Evolutionary conservation across 768 basidiomycete species (phyloP).

Genomic region (Dictyophora rubrovolvata): DNA sequence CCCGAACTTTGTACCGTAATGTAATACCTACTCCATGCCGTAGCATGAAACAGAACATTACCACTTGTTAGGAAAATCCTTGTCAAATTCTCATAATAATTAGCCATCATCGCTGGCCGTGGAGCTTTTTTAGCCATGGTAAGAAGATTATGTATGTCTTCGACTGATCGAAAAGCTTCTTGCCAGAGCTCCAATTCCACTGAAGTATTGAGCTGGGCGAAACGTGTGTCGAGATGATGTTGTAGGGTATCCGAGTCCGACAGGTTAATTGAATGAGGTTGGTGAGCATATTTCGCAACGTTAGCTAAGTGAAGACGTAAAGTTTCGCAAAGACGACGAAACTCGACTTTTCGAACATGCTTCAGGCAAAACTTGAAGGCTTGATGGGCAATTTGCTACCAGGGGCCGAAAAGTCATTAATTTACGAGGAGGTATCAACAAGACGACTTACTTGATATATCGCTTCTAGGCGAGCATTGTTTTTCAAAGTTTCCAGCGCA

Average conservation of each 20-base stretch:
- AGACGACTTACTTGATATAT: slow-evolving; percentile 76
- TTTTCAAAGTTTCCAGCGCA: slow-evolving; percentile 89
- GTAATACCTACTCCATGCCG: slow-evolving; percentile 87
- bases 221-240: slow-evolving; percentile 93
- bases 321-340: slow-evolving; percentile 92
- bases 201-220: slow-evolving; percentile 91
- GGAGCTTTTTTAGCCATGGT: slow-evolving; percentile 90
- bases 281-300: slow-evolving; percentile 90
- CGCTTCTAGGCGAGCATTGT: slow-evolving; percentile 82
- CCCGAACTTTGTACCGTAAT: slow-evolving; percentile 61
- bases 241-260: slow-evolving; percentile 91
- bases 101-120: slow-evolving; percentile 93
- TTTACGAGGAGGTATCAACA: not conserved
- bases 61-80: slow-evolving; percentile 94
- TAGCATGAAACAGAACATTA: slow-evolving; percentile 91
- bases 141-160: slow-evolving; percentile 94
- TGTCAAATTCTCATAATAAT: slow-evolving; percentile 96
- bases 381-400: slow-evolving; percentile 87
- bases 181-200: slow-evolving; percentile 99
- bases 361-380: slow-evolving; percentile 95
- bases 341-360: slow-evolving; percentile 92
- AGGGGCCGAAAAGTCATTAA: not conserved
- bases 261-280: slow-evolving; percentile 90
- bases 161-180: slow-evolving; percentile 95
- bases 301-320: slow-evolving; percentile 90